phyloP scores from a whole-genome alignment of 371 early-diverging fungal species.

The Mortierella polycephala region DNA sequence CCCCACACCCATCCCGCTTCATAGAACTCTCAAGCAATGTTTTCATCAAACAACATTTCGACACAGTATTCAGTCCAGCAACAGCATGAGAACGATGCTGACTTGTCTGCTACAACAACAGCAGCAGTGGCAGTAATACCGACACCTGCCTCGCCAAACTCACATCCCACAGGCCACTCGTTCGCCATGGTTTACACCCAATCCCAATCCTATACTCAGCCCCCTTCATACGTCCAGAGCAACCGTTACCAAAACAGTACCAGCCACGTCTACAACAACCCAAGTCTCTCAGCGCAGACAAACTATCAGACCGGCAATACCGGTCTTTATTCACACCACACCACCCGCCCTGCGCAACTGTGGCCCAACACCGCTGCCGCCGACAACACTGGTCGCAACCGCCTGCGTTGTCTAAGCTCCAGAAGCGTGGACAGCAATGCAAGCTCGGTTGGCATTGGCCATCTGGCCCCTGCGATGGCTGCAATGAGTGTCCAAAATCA shows the following conservation, averaged over 20 bases:
- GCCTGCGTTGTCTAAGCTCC: constrained; percentile 42
- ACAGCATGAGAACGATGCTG: constrained; percentile 21
- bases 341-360: constrained; percentile 14
- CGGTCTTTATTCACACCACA: constrained; percentile 22
- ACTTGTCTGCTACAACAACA: constrained; percentile 4
- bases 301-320: constrained; percentile 3
- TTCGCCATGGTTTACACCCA: constrained; percentile 5
- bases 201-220: neutral
- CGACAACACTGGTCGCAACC: constrained; percentile 13
- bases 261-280: constrained; percentile 16
- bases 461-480: constrained; percentile 42
- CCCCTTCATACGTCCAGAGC: neutral
- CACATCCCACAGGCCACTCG: neutral
- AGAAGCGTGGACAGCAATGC: constrained; percentile 48
- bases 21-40: constrained; percentile 1
- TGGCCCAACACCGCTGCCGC: constrained; percentile 18
- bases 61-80: constrained; percentile 1
- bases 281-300: constrained; percentile 8
- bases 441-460: constrained; percentile 36
- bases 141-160: constrained; percentile 4
- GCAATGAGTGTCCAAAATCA: constrained; percentile 45
- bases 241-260: neutral
- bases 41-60: constrained; percentile 15
- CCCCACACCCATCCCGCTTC: constrained; percentile 7
- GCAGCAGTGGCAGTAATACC: neutral